Conservation (phyloP, 345 rosid genomes). For the Sonneratia caseolaris region DNA sequence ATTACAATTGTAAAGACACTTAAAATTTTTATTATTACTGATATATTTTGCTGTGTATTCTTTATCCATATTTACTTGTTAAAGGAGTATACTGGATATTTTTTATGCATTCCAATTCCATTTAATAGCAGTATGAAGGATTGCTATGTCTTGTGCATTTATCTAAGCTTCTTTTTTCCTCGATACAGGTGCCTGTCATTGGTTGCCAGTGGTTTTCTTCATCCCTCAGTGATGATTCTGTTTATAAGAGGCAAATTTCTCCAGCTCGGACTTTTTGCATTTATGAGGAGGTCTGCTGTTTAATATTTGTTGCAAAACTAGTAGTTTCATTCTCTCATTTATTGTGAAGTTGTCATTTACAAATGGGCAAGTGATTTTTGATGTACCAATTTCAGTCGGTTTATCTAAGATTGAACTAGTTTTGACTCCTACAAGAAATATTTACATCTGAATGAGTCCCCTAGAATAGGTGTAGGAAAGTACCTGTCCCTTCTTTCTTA, state of each 20-base stretch:
- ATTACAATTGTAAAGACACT: neutral
- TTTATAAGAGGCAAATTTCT: slow-evolving; percentile 47
- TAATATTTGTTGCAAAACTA: neutral
- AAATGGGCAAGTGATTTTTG: neutral
- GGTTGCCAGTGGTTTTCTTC: slow-evolving; percentile 83
- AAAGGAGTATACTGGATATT: neutral
- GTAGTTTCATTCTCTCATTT: neutral
- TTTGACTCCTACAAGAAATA: neutral
- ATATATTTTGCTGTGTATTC: neutral
- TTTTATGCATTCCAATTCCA: neutral
- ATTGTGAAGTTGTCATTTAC: neutral
- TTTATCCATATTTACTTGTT: neutral
- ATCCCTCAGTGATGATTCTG: slow-evolving; percentile 28
- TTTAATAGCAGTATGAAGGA: neutral
- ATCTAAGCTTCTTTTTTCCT: neutral
- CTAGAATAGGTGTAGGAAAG: neutral
- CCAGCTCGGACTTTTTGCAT: slow-evolving; percentile 73
- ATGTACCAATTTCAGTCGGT: neutral
- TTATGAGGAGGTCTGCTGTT: slow-evolving; percentile 57
- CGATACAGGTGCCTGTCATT: slow-evolving; percentile 47
- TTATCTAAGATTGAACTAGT: neutral
- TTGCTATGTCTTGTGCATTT: neutral
- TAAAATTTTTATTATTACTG: neutral
- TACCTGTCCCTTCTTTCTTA: neutral
- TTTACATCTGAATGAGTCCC: neutral